A percentile compares a stretch with the other conserved stretches of the same genome.
These are phyloP conservation scores for Colletotrichum cereale DNA, from an alignment of 2,329 filamentous ascomycete genomes.

Conservation along the genomic window DNA sequence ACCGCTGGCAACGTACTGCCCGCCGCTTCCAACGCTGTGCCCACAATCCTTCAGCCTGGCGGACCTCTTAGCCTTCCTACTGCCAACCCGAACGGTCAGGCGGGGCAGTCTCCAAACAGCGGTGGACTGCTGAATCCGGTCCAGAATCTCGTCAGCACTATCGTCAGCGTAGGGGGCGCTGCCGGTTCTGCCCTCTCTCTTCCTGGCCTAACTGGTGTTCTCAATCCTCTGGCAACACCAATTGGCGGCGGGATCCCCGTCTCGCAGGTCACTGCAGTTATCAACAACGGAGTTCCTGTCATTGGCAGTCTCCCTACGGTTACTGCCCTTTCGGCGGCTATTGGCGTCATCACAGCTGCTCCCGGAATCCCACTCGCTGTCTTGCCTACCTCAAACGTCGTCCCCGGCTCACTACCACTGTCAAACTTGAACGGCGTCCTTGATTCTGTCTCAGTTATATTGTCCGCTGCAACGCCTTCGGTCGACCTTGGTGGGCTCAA, in stretches of 20 bases:
- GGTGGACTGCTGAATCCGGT: constrained; percentile 1
- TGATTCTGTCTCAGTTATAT: neutral
- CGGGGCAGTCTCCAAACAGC: neutral
- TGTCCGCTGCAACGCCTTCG: neutral
- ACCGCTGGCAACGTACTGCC: neutral
- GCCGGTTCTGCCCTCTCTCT: neutral
- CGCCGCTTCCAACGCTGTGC: neutral
- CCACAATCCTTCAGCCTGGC: neutral
- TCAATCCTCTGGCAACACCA: neutral
- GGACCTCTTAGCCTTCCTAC: neutral
- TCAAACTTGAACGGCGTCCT: constrained; percentile 1
- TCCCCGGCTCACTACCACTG: neutral
- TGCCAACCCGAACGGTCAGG: neutral
- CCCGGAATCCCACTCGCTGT: neutral
- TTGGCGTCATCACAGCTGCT: neutral
- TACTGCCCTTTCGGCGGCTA: neutral
- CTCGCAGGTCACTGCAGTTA: neutral
- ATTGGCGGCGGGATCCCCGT: neutral
- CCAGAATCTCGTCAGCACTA: neutral
- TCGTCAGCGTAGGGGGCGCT: neutral
- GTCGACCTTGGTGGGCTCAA: constrained; percentile 1
- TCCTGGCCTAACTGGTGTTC: neutral
- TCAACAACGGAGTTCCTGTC: neutral
- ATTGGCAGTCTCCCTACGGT: neutral
- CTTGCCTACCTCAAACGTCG: neutral